A percentile compares a stretch with the other conserved stretches of the same genome.
phyloP scores from a whole-genome alignment of 179 eudicot genomes.

The Beta lomatogona region DNA sequence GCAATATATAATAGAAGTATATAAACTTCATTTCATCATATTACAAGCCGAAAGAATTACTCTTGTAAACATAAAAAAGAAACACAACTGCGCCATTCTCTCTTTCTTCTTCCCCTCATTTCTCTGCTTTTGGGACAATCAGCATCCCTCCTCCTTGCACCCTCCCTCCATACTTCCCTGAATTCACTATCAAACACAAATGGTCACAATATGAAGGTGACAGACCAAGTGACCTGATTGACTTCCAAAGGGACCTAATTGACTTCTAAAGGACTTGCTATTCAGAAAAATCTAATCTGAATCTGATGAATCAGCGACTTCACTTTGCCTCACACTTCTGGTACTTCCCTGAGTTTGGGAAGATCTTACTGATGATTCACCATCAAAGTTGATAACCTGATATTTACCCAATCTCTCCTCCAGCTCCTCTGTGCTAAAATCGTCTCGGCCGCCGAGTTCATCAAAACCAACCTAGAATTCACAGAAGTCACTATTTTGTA shows the following conservation, averaged over 20 bases:
- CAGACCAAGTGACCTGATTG: background rate
- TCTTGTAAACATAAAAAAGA: background rate
- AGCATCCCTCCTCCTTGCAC: background rate
- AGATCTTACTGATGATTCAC: constrained; percentile 71
- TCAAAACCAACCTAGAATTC: constrained; percentile 80
- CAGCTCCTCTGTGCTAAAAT: constrained; percentile 82
- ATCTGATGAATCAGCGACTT: constrained; percentile 61
- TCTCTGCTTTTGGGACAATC: background rate
- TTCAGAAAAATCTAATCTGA: constrained; percentile 53
- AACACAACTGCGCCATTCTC: background rate
- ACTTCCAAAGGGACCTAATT: background rate
- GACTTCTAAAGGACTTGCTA: background rate
- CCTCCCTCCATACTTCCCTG: background rate
- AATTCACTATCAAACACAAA: background rate
- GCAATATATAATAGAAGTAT: background rate
- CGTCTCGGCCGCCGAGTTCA: constrained; percentile 84
- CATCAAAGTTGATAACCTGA: constrained; percentile 70
- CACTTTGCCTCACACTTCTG: constrained; percentile 76
- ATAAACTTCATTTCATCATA: background rate
- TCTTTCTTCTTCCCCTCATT: background rate
- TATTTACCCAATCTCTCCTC: constrained; percentile 87
- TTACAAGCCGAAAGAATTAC: background rate
- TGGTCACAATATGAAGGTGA: background rate
- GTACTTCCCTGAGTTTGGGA: constrained; percentile 53
- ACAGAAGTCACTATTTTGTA: constrained; percentile 9